phyloP scores from a whole-genome alignment of 164 flowering plant genomes.

The Santalum album region DNA sequence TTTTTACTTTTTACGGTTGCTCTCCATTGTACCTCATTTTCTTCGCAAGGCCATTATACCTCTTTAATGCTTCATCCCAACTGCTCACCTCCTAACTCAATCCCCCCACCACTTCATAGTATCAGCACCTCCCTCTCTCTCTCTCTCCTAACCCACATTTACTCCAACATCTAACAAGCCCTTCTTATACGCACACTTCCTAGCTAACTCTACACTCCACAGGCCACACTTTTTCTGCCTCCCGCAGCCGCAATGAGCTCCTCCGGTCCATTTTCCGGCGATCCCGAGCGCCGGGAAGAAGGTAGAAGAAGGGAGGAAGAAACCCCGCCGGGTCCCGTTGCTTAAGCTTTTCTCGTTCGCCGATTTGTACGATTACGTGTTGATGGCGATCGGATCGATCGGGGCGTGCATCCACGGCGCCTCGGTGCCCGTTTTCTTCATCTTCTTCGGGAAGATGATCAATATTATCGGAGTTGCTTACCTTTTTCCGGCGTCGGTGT shows the following conservation, averaged over 20 bases:
- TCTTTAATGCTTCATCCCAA: no score
- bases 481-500: conserved; percentile 65
- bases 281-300: conserved; percentile 6
- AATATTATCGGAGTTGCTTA: conserved; percentile 74
- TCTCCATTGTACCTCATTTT: no score
- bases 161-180: no score
- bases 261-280: conserved; percentile 13
- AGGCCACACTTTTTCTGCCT: not conserved
- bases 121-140: no score
- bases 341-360: conserved; percentile 74
- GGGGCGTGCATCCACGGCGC: conserved; percentile 88
- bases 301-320: conserved; percentile 14
- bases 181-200: no score
- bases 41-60: no score
- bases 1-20: no score
- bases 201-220: no score
- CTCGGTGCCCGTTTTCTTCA: conserved; percentile 90
- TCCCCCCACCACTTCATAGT: no score
- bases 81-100: no score
- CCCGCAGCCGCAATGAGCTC: conserved; percentile 6
- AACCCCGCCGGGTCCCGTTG: conserved; percentile 35
- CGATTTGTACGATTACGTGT: conserved; percentile 58
- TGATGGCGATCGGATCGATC: conserved; percentile 73
- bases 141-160: no score
- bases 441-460: conserved; percentile 83